Evolutionary conservation across 1,284 basidiomycete species (phyloP).

Genomic region (Melampsora larici-populina): DNA sequence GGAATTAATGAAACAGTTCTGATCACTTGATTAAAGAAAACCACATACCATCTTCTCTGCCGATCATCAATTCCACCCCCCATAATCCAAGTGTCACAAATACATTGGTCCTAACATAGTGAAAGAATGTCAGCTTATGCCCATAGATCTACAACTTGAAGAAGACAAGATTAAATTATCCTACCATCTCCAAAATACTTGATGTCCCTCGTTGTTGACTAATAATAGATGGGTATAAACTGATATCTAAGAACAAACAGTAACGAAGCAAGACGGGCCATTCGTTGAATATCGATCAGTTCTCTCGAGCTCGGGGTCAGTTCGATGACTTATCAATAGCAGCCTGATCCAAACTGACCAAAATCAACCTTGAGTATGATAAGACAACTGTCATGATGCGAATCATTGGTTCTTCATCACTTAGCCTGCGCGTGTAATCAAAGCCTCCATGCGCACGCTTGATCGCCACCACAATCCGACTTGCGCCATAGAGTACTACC

Average conservation of each 20-base stretch:
- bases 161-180: too few species aligned
- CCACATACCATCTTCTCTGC: conserved; percentile 66
- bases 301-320: too few species aligned
- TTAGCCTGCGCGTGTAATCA: conserved; percentile 57
- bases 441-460: conserved; percentile 73
- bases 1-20: neutral
- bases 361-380: conserved; percentile 35
- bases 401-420: conserved; percentile 42
- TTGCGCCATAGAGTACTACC: conserved; percentile 76
- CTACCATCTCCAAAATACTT: conserved; percentile 44
- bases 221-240: conserved; percentile 42
- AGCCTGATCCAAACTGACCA: conserved; percentile 14
- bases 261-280: neutral
- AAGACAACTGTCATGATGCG: conserved; percentile 49
- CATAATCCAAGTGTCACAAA: conserved; percentile 75
- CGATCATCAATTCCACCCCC: conserved; percentile 73
- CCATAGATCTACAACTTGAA: neutral
- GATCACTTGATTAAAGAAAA: neutral
- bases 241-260: conserved; percentile 21
- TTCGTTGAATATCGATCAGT: neutral
- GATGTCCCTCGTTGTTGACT: conserved; percentile 41
- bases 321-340: neutral
- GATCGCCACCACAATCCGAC: conserved; percentile 75
- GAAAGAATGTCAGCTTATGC: neutral
- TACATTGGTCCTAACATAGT: conserved; percentile 64